Conservation (phyloP, 2,329 filamentous ascomycete species). For the Fusarium protoensiforme region DNA sequence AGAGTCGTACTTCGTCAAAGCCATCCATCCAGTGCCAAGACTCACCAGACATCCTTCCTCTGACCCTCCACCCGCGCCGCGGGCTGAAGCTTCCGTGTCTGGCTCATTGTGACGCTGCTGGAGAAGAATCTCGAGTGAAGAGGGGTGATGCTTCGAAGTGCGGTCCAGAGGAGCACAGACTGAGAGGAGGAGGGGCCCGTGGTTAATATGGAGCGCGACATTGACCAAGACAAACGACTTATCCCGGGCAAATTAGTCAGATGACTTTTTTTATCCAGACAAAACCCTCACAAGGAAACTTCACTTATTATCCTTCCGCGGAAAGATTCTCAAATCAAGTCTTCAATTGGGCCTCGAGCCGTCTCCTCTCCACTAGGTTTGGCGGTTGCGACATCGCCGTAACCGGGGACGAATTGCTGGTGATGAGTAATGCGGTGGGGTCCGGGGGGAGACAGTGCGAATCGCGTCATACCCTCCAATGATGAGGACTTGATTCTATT, state of each 20-base stretch:
- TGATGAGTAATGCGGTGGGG: conserved; percentile 41
- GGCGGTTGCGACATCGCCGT: conserved; percentile 42
- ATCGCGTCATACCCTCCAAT: conserved; percentile 41
- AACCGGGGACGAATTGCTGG: conserved; percentile 16
- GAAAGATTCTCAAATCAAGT: conserved; percentile 7
- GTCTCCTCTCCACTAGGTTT: conserved; percentile 2
- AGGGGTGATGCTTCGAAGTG: conserved; percentile 32
- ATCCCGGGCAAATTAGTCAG: conserved; percentile 21
- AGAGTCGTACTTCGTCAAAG: neutral
- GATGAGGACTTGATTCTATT: conserved; percentile 32
- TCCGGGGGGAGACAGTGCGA: neutral
- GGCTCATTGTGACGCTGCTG: conserved; percentile 50
- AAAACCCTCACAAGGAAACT: neutral
- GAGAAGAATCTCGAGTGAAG: conserved; percentile 34
- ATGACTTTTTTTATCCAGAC: neutral
- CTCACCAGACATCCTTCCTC: conserved; percentile 65
- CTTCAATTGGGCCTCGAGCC: conserved; percentile 3
- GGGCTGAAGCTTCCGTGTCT: conserved; percentile 60
- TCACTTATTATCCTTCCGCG: conserved; percentile 3
- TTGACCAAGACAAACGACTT: conserved; percentile 25
- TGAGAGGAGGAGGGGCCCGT: conserved; percentile 30
- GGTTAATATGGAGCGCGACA: conserved; percentile 44
- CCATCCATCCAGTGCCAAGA: neutral
- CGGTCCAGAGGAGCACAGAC: conserved; percentile 35
- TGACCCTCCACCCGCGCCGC: conserved; percentile 61